Evolutionary conservation across 2,329 filamentous ascomycete genomes (phyloP), one percentile per base, ranked within the genome.

Genomic region (Biscogniauxia marginata): DNA sequence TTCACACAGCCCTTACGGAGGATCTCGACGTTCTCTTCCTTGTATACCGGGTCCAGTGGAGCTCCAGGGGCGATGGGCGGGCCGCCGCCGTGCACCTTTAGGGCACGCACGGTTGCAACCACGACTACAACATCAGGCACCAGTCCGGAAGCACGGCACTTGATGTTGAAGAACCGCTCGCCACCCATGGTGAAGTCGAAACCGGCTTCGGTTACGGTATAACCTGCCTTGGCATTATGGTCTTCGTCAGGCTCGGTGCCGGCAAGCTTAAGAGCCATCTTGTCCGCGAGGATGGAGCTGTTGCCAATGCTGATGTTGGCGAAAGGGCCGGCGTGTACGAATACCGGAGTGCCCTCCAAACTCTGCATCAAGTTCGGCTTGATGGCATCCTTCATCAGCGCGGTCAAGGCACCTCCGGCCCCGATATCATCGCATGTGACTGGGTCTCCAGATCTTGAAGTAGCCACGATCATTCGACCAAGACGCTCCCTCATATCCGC

Each of bases 131-230:
- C 91, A 69, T 99, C 95, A 1, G 95, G 95, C 2, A 91, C 85
- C 47, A 99, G 87, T 21, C 93, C 93, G 5, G 93, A 97, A 8
- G 92, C 90, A 58, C 95, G 89, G 79, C 95, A 98, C 83, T 99
- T 99, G 82, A 99, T 98, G 80, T 99, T 98, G 86, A 99, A 98
- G 83, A 99, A 99, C 52, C 95, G 89, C 82, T 99, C 95, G 61
- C 95, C 95, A 63, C 95, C 95, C 95, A 99, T 99, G 68, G 95
- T 98, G 78, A 99, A 99, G 76, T 99, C 95, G 74, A 99, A 99
- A 8, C 95, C 95, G 52, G 95, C 93, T 75, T 99, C 95, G 1
- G 95, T 99, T 39, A 99, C 87, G 20, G 97, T 93, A 67, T 95
- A 98, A 8, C 95, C 95, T 24, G 90, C 85, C 80, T 95, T 93